Conservation (phyloP, 129 eudicot genomes). For the Erigeron canadensis region DNA sequence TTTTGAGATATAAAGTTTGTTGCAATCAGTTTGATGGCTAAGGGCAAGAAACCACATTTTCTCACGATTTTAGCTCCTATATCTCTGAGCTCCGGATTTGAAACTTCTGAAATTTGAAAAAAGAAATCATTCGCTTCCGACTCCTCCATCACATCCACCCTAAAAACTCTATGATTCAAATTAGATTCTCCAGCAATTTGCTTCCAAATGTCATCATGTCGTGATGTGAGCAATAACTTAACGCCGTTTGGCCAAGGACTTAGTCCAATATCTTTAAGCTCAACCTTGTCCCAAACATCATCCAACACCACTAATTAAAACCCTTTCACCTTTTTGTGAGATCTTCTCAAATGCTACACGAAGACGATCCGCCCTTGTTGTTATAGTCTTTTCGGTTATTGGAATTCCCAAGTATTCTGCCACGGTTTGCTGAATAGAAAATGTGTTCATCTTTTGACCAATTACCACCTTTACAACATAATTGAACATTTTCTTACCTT, state of each 20-base stretch:
- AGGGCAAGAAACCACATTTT: constrained; percentile 19
- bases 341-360: not conserved
- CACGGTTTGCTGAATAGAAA: not conserved
- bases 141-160: constrained; percentile 7
- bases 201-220: not conserved
- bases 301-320: constrained; percentile 16
- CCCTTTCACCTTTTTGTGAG: not conserved
- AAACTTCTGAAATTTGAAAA: not conserved
- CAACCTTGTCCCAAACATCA: constrained; percentile 19
- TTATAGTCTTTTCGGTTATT: not conserved
- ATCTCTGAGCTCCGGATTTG: not conserved
- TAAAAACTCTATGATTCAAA: not conserved
- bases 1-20: not conserved
- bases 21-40: constrained; percentile 21
- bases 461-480: constrained; percentile 10
- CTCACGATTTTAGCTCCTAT: constrained; percentile 3
- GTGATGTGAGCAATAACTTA: too few species aligned
- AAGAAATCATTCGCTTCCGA: constrained; percentile 8
- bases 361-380: constrained; percentile 17
- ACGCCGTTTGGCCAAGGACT: too few species aligned
- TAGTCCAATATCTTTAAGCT: too few species aligned
- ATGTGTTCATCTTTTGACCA: not conserved
- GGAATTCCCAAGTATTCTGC: not conserved
- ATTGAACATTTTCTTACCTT: not conserved
- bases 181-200: not conserved